Percentiles rank a stretch among this genome's conserved stretches.
Conservation (phyloP, 2,329 filamentous ascomycete species). For the Ambrosiella cleistominuta region DNA sequence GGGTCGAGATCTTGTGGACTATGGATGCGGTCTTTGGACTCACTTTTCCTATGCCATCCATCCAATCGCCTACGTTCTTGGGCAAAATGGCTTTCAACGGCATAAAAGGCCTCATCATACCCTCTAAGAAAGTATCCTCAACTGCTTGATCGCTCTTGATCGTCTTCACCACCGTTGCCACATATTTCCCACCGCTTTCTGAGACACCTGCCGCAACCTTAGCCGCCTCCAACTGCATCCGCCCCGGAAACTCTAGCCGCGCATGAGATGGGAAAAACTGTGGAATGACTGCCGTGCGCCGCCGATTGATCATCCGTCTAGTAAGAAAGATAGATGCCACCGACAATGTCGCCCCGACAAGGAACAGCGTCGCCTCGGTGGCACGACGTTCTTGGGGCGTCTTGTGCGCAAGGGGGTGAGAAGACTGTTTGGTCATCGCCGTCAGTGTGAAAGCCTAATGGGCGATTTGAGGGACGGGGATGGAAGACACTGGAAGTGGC, state of each 20-base stretch:
- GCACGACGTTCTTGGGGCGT: constrained; percentile 30
- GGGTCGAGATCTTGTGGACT: background rate
- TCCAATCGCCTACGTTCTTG: background rate
- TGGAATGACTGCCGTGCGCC: constrained; percentile 43
- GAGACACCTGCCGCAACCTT: background rate
- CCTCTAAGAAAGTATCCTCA: background rate
- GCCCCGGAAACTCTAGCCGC: constrained; percentile 20
- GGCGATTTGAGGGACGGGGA: no score
- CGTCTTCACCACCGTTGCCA: background rate
- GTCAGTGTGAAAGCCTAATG: no score
- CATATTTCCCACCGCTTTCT: background rate
- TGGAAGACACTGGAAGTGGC: no score
- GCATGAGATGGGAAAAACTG: constrained; percentile 52
- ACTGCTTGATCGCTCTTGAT: background rate
- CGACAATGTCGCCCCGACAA: constrained; percentile 60
- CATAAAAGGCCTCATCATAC: constrained; percentile 1
- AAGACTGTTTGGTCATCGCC: no score
- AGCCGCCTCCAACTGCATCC: background rate
- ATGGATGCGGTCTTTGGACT: background rate
- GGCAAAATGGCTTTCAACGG: background rate
- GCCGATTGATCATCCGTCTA: constrained; percentile 49
- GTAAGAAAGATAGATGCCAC: constrained; percentile 54
- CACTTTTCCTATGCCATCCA: background rate
- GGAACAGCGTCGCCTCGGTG: constrained; percentile 51
- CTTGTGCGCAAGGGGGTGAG: no score